Percentiles rank a stretch among this genome's conserved stretches.
Evolutionary conservation across 2,329 filamentous ascomycete species (phyloP).

Genomic region (Trichoderma sp.): DNA sequence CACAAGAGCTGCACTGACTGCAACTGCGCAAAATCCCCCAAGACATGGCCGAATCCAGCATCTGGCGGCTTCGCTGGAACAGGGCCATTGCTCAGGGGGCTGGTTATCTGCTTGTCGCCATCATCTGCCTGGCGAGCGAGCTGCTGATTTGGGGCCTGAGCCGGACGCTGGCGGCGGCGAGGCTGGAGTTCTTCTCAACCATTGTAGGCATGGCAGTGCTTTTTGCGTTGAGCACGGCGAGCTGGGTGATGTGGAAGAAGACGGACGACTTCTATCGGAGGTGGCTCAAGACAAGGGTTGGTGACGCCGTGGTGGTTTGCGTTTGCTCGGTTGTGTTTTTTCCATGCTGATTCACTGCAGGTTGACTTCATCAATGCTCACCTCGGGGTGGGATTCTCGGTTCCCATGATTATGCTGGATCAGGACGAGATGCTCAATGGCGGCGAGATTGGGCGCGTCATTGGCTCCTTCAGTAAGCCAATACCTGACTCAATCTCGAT

Average conservation of each 20-base stretch:
- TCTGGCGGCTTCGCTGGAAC: constrained; percentile 24
- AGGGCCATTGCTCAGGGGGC: constrained; percentile 15
- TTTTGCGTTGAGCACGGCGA: constrained; percentile 36
- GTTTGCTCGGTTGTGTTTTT: not conserved
- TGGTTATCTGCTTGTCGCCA: constrained; percentile 33
- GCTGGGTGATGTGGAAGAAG: constrained; percentile 22
- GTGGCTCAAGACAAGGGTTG: constrained; percentile 37
- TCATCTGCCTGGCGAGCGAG: constrained; percentile 43
- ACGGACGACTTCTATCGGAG: constrained; percentile 32
- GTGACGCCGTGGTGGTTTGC: not conserved
- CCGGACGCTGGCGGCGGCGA: constrained; percentile 31
- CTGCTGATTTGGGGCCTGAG: constrained; percentile 47
- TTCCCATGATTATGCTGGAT: constrained; percentile 49
- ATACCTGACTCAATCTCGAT: constrained; percentile 20
- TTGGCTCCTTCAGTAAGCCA: constrained; percentile 44
- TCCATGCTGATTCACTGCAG: constrained; percentile 29
- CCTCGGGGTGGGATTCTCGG: constrained; percentile 50
- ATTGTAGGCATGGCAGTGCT: constrained; percentile 48
- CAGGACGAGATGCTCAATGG: constrained; percentile 33
- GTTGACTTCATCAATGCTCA: constrained; percentile 51
- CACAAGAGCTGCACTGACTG: not conserved
- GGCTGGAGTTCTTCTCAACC: constrained; percentile 46
- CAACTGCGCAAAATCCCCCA: not conserved
- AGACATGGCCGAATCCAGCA: constrained; percentile 11
- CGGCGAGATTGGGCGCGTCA: constrained; percentile 41